Conservation (phyloP, 345 rosid genomes). For the Anacardium occidentale region DNA sequence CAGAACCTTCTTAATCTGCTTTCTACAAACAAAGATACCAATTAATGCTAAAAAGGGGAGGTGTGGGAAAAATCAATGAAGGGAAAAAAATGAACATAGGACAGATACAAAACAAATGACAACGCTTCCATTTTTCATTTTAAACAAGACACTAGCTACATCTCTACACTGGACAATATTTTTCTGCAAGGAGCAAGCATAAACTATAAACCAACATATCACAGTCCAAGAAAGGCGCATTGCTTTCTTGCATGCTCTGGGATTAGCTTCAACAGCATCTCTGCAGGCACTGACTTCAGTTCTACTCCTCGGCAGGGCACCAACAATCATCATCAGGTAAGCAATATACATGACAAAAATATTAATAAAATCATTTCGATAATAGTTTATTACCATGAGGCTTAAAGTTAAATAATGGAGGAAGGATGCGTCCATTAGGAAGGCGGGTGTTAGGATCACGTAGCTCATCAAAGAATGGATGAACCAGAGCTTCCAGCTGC, state of each 20-base stretch:
- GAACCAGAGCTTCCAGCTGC: constrained; percentile 84
- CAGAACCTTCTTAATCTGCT: constrained; percentile 10
- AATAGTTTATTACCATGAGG: constrained; percentile 60
- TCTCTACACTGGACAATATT: constrained; percentile 19
- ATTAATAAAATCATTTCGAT: neutral
- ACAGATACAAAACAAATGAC: constrained; percentile 8
- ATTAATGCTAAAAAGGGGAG: constrained; percentile 1
- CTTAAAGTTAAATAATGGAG: constrained; percentile 94
- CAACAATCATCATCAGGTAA: constrained; percentile 12
- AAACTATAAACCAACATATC: constrained; percentile 24
- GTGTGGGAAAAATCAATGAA: constrained; percentile 11
- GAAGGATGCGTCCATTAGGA: constrained; percentile 88
- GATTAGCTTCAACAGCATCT: constrained; percentile 58
- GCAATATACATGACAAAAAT: neutral
- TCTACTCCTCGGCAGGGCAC: constrained; percentile 38
- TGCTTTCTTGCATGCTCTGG: constrained; percentile 69
- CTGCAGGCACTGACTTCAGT: constrained; percentile 62
- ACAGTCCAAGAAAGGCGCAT: constrained; percentile 44
- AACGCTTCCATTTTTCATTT: constrained; percentile 16
- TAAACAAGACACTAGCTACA: constrained; percentile 24
- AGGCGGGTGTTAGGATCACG: constrained; percentile 76
- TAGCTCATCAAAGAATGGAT: constrained; percentile 95
- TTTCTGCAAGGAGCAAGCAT: constrained; percentile 40
- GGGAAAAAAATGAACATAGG: constrained; percentile 25
- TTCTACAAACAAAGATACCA: constrained; percentile 14